These are phyloP conservation scores for Bondarzewia mesenterica DNA, from an alignment of 1,284 basidiomycete genomes.

Conservation along the genomic window DNA sequence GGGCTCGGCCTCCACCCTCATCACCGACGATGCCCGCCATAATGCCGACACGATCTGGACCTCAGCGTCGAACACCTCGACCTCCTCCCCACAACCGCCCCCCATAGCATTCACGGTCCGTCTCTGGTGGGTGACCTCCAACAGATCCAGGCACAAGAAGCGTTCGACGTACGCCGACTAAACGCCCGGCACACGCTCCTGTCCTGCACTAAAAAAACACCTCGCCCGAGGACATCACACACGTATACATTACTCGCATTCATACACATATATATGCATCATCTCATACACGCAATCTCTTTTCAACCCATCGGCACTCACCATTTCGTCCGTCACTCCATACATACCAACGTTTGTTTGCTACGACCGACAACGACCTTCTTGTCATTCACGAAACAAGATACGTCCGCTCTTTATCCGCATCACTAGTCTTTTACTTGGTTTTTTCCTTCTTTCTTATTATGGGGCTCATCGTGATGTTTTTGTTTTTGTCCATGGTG, in stretches of 20 bases:
- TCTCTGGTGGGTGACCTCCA: too few relatives aligned
- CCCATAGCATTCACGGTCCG: not conserved
- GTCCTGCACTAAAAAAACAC: too few relatives aligned
- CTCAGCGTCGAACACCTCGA: not conserved
- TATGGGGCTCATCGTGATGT: not conserved
- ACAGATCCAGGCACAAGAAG: too few relatives aligned
- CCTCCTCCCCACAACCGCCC: not conserved
- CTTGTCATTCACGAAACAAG: constrained; percentile 47
- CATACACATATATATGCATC: constrained; percentile 11
- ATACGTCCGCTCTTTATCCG: constrained; percentile 13
- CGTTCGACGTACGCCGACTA: too few relatives aligned
- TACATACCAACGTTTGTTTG: not conserved
- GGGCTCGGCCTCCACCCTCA: constrained; percentile 33
- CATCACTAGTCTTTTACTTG: not conserved
- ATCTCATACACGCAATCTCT: constrained; percentile 1
- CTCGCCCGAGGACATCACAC: too few relatives aligned
- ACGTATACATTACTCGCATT: constrained; percentile 4
- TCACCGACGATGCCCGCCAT: not conserved
- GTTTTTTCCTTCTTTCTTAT: constrained; percentile 12
- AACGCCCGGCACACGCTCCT: too few relatives aligned
- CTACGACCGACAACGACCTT: constrained; percentile 15
- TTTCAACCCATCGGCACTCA: constrained; percentile 4
- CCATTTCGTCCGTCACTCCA: constrained; percentile 1
- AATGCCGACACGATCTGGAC: not conserved
- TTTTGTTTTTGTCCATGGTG: not conserved